These are phyloP conservation scores for Apiotrichum gamsii DNA, from an alignment of 1,284 basidiomycete species.

Conservation along the genomic window DNA sequence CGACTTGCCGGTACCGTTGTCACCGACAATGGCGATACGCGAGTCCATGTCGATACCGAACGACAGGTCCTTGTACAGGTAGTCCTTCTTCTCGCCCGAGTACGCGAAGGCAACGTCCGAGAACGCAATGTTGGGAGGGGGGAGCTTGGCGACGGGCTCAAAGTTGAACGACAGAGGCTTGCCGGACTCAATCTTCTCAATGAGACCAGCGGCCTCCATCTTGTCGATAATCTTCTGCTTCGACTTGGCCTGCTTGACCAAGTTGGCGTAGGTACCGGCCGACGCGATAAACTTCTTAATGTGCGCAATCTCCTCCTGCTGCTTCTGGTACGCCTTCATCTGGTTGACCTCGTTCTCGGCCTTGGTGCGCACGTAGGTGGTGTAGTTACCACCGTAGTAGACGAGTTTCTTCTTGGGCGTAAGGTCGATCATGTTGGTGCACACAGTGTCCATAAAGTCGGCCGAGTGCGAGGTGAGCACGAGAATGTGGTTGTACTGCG, in stretches of 20 bases:
- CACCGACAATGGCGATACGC: slow-evolving; percentile 85
- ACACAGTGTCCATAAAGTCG: slow-evolving; percentile 97
- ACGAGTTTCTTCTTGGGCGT: slow-evolving; percentile 58
- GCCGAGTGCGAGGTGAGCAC: slow-evolving; percentile 78
- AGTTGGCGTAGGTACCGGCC: slow-evolving; percentile 97
- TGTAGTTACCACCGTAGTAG: slow-evolving; percentile 96
- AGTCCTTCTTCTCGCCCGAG: slow-evolving; percentile 80
- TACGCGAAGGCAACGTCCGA: slow-evolving; percentile 92
- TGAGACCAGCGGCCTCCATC: slow-evolving; percentile 98
- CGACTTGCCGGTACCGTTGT: slow-evolving; percentile 97
- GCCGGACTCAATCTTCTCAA: slow-evolving; percentile 76
- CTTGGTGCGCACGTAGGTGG: slow-evolving; percentile 93
- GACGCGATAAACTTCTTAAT: slow-evolving; percentile 97
- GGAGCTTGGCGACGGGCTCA: slow-evolving; percentile 87
- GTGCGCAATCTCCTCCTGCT: slow-evolving; percentile 96
- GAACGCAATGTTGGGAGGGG: slow-evolving; percentile 96
- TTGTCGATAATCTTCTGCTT: slow-evolving; percentile 99
- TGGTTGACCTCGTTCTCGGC: slow-evolving; percentile 97
- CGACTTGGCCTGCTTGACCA: slow-evolving; percentile 97
- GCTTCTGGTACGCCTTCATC: slow-evolving; percentile 97
- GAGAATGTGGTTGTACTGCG: slow-evolving; percentile 97
- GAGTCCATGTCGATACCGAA: slow-evolving; percentile 80
- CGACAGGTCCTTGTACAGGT: slow-evolving; percentile 77
- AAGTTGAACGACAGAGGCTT: slow-evolving; percentile 86
- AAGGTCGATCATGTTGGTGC: slow-evolving; percentile 97